These are phyloP conservation scores for Saitozyma sp. DNA, from an alignment of 768 basidiomycete genomes.

Conservation along the genomic window DNA sequence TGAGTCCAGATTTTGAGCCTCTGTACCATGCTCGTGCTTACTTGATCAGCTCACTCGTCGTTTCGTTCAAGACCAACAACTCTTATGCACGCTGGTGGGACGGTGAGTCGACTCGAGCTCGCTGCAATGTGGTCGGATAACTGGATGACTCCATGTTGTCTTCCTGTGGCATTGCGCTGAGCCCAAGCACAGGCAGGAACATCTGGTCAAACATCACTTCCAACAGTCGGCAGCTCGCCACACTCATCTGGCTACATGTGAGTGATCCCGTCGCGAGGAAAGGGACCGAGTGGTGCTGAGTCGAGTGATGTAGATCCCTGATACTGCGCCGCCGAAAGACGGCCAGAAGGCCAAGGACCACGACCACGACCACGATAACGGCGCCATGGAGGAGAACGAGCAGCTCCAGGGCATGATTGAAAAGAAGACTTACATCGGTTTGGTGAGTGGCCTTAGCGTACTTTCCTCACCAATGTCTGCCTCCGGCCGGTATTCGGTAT, in stretches of 20 bases:
- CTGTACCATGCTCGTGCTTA: too few relatives aligned
- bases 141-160: conserved; percentile 8
- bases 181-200: conserved; percentile 58
- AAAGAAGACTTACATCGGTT: conserved; percentile 72
- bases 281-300: conserved; percentile 45
- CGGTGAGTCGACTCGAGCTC: conserved; percentile 16
- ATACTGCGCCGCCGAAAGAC: conserved; percentile 20
- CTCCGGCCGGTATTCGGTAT: too few relatives aligned
- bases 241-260: conserved; percentile 57
- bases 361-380: conserved; percentile 3
- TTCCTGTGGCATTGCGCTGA: too few relatives aligned
- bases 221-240: conserved; percentile 63
- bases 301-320: conserved; percentile 35
- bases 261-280: neutral
- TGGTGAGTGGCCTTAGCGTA: conserved; percentile 54
- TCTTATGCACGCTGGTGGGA: conserved; percentile 67
- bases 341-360: conserved; percentile 16
- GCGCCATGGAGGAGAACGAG: conserved; percentile 15
- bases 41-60: conserved; percentile 40
- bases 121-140: conserved; percentile 59
- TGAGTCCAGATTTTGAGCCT: neutral
- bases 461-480: neutral
- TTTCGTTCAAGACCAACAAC: conserved; percentile 71
- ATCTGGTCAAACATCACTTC: conserved; percentile 67
- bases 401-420: conserved; percentile 60